These are phyloP conservation scores for Liriodendron chinense DNA, from an alignment of 164 flowering plant genomes.

Conservation along the genomic window DNA sequence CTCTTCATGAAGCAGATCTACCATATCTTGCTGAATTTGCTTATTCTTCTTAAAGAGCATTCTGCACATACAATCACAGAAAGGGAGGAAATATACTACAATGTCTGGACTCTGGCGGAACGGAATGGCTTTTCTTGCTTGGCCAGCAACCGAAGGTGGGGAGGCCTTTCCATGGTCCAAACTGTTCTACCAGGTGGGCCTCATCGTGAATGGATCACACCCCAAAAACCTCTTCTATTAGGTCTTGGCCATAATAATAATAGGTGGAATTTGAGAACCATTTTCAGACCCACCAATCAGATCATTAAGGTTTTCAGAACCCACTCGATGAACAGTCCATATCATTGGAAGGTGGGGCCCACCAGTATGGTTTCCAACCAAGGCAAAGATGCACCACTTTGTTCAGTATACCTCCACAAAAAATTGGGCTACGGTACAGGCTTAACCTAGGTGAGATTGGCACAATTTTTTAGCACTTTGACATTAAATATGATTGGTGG, in stretches of 20 bases:
- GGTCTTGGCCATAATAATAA: background rate
- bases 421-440: background rate
- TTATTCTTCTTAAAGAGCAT: constrained; percentile 11
- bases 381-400: background rate
- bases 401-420: background rate
- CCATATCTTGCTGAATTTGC: background rate
- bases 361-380: background rate
- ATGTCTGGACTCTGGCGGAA: background rate
- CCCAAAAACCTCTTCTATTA: background rate
- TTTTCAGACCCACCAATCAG: background rate
- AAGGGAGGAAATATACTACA: constrained; percentile 9
- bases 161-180: background rate
- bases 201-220: background rate
- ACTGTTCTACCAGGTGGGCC: background rate
- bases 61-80: constrained; percentile 24
- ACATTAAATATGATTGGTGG: background rate
- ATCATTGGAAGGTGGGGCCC: background rate
- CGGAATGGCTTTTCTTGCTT: background rate
- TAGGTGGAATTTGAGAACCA: background rate
- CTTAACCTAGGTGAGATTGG: constrained; percentile 5
- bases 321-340: background rate
- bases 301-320: background rate
- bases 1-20: too few relatives aligned
- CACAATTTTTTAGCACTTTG: constrained; percentile 3
- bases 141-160: background rate